Evolutionary conservation across 73 alveolate species (phyloP).

Genomic region (Paramecium sexaurelia): DNA sequence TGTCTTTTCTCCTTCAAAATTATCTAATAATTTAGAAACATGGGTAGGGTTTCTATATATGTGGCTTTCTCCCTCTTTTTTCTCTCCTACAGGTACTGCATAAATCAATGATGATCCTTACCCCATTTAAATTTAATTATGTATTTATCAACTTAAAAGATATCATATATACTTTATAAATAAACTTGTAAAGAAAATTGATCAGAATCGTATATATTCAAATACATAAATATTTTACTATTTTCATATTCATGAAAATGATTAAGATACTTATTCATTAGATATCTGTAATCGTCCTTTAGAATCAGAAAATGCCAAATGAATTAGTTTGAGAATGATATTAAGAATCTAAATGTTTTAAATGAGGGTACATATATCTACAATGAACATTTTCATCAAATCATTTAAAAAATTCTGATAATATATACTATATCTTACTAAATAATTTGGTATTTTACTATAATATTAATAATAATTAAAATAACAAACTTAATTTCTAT

Average conservation of each 20-base stretch:
- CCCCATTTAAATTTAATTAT: background rate
- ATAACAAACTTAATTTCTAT: too few relatives aligned
- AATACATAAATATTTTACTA: too few relatives aligned
- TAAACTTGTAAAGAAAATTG: too few relatives aligned
- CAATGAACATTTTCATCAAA: background rate
- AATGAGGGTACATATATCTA: too few relatives aligned
- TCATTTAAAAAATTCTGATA: background rate
- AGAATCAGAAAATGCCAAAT: background rate
- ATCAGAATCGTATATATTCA: too few relatives aligned
- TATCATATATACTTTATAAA: background rate
- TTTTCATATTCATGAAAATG: background rate
- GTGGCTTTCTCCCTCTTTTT: conserved; percentile 77
- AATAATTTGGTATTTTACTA: background rate
- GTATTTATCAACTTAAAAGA: background rate
- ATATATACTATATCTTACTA: background rate
- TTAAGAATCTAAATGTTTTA: too few relatives aligned
- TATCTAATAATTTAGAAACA: conserved; percentile 17
- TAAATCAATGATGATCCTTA: conserved; percentile 34
- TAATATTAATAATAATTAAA: too few relatives aligned
- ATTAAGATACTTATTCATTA: background rate
- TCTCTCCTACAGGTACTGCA: conserved; percentile 73
- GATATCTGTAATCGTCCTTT: background rate
- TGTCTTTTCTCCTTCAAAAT: conserved; percentile 12
- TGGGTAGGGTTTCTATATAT: conserved; percentile 72
- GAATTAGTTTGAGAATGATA: background rate